Evolutionary conservation across 768 basidiomycete genomes (phyloP), one percentile per base, ranked within the genome.

Genomic region (Steccherinum ochraceum): DNA sequence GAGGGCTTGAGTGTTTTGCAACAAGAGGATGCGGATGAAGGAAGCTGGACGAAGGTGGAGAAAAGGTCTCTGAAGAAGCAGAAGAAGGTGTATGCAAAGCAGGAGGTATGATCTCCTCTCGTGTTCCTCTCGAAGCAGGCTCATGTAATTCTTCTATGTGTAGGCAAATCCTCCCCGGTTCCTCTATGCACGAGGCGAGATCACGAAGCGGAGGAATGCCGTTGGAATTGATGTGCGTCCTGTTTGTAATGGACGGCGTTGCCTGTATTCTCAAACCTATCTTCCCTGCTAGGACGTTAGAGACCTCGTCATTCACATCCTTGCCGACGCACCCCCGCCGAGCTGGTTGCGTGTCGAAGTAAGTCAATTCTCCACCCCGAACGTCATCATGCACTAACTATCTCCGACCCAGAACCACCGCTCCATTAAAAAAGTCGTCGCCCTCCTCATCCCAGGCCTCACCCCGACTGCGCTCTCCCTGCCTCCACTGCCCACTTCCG

Each of bases 281-380:
- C 23, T 30, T 25, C 4, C 5, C 35, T 5, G 11, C 16, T 61
- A 96, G 93, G 93, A 96, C 61, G 73, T 97, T 19, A 79, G 95
- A 27, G 93, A 97, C 60, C 74, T 97, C 18, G 76, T 86, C 10
- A 69, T 97, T 2, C 89, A 96, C 57, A 71, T 95, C 43, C 68
- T 85, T 21, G 86, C 87, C 0, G 91, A 94, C 60, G 83, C 81
- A 16, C 83, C 86, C n/a, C 84, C 88, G 1, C 86, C 87, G 0
- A 83, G 82, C 49, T 97, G 93, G 93, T 77, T 97, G 18, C 77
- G 80, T 46, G 77, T 94, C 40, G 86, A 93, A 66, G 93, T 91
- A 45, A 47, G 79, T 63, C 24, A 12, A 11, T 39, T 12, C 19
- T n/a, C n/a, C 20, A 3, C 12, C 24, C 24, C 1, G 18, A 24